Evolutionary conservation across 169 alveolate genomes (phyloP), one percentile per base, ranked within the genome.

Genomic region (Eimeria brunetti): DNA sequence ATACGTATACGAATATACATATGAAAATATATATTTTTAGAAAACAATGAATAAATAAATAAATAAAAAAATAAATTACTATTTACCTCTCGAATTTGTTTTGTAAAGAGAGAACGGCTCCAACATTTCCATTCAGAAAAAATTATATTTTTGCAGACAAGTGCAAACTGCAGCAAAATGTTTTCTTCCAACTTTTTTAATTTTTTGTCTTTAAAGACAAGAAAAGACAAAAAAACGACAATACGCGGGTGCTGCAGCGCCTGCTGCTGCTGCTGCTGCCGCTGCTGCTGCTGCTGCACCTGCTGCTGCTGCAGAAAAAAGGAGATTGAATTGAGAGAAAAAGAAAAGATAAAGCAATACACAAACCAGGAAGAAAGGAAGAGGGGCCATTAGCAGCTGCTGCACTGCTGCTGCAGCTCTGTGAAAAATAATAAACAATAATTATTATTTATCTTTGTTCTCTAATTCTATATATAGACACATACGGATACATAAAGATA

Each of bases 231-330:
- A 1, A 0, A 75, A 18, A 75, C 24, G 7, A 4, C 44, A 36
- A 75, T 14, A 18, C 56, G 51, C 49, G 80, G 80, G 24, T 30
- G 85, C 30, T 12, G 58, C 22, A 11, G 22, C 33, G 11, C 16
- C 53, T 18, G 22, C 85, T 1, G 33, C 46, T 30, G 33, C 58
- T 73, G 16, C 30, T 14, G 24, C 24, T 9, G 30, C 84, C 6
- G 53, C 30, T 36, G 85, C 85, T 75, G 85, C 53, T 30, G 85
- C 58, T 2, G 67, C 67, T 58, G 67, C 67, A 18, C n/a, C 67
- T 58, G 67, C 67, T 58, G 67, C 67, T 1, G 67, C 67, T 18
- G 67, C 67, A 58, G 67, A 24, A 18, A 56, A 56, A 12, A 18
- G 64, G 64, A 18, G 18, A 18, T 56, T 56, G 9, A 56, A 56